These are phyloP conservation scores for Trichoderma breve DNA, from an alignment of 2,329 filamentous ascomycete species.

Conservation along the genomic window DNA sequence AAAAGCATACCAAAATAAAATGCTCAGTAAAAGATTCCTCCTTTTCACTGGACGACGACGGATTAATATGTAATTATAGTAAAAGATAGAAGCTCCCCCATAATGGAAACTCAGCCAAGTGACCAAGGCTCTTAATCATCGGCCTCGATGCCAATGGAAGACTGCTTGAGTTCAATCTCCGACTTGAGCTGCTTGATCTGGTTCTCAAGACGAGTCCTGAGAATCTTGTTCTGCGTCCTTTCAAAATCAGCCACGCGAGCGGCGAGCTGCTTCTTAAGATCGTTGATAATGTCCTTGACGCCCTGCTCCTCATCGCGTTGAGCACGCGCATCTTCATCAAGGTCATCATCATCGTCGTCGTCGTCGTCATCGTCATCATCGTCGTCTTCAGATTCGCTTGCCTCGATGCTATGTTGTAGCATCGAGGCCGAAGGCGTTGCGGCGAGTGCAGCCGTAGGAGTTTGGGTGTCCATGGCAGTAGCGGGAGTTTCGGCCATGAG, in stretches of 20 bases:
- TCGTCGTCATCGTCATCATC: conserved; percentile 44
- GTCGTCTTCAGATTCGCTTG: conserved; percentile 40
- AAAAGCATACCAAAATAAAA: background rate
- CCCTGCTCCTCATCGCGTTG: conserved; percentile 52
- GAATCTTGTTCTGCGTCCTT: conserved; percentile 45
- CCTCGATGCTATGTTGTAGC: conserved; percentile 47
- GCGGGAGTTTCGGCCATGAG: conserved; percentile 41
- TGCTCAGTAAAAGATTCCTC: background rate
- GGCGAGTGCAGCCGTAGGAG: conserved; percentile 45
- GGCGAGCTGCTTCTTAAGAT: conserved; percentile 51
- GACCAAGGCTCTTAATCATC: conserved; percentile 32
- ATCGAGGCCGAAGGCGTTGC: conserved; percentile 42
- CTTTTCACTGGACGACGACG: background rate
- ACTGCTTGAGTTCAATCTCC: conserved; percentile 46
- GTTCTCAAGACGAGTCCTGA: conserved; percentile 49
- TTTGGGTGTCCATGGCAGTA: conserved; percentile 44
- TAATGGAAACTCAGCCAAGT: background rate
- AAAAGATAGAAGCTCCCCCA: background rate
- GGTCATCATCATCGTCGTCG: conserved; percentile 47
- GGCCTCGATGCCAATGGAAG: conserved; percentile 42
- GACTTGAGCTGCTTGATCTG: conserved; percentile 49
- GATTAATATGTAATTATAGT: background rate
- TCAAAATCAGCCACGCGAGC: conserved; percentile 45
- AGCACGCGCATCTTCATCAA: conserved; percentile 53
- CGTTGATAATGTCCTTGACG: conserved; percentile 53